These are phyloP conservation scores for Phytophthora foliorum DNA, from an alignment of 352 stramenopile genomes.

Conservation along the genomic window DNA sequence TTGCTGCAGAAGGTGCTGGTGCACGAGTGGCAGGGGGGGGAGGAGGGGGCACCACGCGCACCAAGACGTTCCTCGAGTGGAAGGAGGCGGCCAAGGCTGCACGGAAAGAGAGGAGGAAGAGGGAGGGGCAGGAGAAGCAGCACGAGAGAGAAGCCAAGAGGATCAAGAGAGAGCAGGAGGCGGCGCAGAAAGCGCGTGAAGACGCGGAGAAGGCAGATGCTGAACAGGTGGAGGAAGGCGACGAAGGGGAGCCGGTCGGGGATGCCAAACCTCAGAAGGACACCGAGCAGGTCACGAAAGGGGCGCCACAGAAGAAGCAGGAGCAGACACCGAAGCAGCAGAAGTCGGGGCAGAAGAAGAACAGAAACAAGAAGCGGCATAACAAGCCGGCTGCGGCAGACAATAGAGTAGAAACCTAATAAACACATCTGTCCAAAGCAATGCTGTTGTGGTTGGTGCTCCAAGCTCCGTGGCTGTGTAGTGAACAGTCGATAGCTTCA, in stretches of 20 bases:
- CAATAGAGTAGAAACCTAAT: constrained; percentile 27
- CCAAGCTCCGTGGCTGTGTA: no score
- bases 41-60: constrained; percentile 63
- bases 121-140: constrained; percentile 59
- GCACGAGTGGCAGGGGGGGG: constrained; percentile 68
- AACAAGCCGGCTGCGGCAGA: constrained; percentile 4
- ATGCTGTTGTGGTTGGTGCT: not conserved
- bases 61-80: constrained; percentile 73
- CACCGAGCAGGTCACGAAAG: not conserved
- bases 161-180: constrained; percentile 47
- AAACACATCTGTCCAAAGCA: constrained; percentile 9
- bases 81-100: constrained; percentile 69
- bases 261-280: not conserved
- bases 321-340: constrained; percentile 7
- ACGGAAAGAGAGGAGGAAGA: constrained; percentile 70
- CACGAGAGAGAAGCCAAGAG: constrained; percentile 49
- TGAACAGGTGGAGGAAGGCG: not conserved
- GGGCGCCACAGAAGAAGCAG: not conserved
- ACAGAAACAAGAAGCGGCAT: constrained; percentile 30
- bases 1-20: constrained; percentile 79
- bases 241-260: not conserved
- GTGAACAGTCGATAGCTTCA: no score
- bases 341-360: constrained; percentile 17
- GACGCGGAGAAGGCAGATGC: not conserved
- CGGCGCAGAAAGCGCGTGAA: constrained; percentile 2